Evolutionary conservation across 345 rosid genomes (phyloP).

Genomic region (Sisymbrium altissimum): DNA sequence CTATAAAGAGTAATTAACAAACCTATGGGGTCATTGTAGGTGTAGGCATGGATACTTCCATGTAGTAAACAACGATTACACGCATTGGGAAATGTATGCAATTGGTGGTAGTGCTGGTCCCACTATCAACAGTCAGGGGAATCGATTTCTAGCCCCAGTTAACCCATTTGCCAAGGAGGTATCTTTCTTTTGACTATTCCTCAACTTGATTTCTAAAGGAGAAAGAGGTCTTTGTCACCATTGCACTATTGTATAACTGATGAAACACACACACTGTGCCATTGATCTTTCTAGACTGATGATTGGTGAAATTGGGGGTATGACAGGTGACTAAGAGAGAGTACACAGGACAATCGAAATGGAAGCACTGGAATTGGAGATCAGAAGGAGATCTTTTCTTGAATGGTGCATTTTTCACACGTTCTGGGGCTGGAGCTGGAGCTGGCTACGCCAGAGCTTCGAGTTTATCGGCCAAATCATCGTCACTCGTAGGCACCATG

Average conservation of each 20-base stretch:
- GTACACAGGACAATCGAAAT: slow-evolving; percentile 18
- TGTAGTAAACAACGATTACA: slow-evolving; percentile 96
- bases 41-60: slow-evolving; percentile 99
- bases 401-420: slow-evolving; percentile 57
- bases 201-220: not conserved
- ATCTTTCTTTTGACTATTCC: not conserved
- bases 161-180: slow-evolving; percentile 76
- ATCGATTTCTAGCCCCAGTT: slow-evolving; percentile 85
- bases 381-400: slow-evolving; percentile 56
- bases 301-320: not conserved
- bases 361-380: slow-evolving; percentile 70
- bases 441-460: slow-evolving; percentile 62
- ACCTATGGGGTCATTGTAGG: slow-evolving; percentile 39
- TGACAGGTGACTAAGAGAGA: slow-evolving; percentile 11
- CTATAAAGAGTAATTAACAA: not conserved
- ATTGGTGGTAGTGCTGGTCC: slow-evolving; percentile 98
- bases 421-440: slow-evolving; percentile 51
- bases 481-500: slow-evolving; percentile 49
- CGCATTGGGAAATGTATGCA: slow-evolving; percentile 99
- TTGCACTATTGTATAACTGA: not conserved
- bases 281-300: slow-evolving; percentile 2
- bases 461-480: slow-evolving; percentile 60
- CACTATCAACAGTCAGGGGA: slow-evolving; percentile 96
- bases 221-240: not conserved
- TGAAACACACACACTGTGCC: not conserved